phyloP scores from a whole-genome alignment of 805 yeast genomes.

The Kodamaea restingae region DNA sequence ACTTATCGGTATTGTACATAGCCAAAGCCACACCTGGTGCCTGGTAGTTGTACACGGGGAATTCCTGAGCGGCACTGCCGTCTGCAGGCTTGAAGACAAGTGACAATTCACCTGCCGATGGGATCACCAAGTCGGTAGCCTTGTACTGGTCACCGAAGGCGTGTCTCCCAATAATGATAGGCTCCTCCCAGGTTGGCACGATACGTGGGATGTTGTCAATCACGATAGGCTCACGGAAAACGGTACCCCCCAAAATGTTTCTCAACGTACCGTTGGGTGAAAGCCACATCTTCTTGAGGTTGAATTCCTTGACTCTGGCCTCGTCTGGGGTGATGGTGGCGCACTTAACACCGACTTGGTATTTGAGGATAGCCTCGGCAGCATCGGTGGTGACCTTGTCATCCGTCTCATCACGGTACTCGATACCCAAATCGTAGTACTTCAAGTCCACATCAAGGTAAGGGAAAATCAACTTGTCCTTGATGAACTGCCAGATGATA shows the following conservation, averaged over 20 bases:
- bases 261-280: constrained; percentile 85
- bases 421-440: constrained; percentile 70
- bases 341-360: constrained; percentile 80
- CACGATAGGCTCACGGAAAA: constrained; percentile 79
- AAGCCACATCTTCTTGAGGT: constrained; percentile 75
- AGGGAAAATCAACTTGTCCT: constrained; percentile 62
- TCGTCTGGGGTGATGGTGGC: constrained; percentile 87
- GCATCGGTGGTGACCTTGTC: constrained; percentile 77
- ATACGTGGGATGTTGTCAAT: constrained; percentile 74
- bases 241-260: constrained; percentile 78
- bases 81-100: constrained; percentile 61
- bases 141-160: constrained; percentile 84
- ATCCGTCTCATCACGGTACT: constrained; percentile 63
- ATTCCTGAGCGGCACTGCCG: constrained; percentile 46
- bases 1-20: constrained; percentile 80
- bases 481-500: constrained; percentile 76
- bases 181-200: constrained; percentile 77
- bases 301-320: constrained; percentile 70
- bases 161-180: constrained; percentile 82
- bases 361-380: constrained; percentile 67
- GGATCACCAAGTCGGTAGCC: constrained; percentile 69
- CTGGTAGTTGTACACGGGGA: constrained; percentile 58
- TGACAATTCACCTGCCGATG: constrained; percentile 63
- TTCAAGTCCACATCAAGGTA: constrained; percentile 69
- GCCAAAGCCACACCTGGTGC: constrained; percentile 73